Percentiles rank a stretch among this genome's conserved stretches.
phyloP scores from a whole-genome alignment of 139 green algal species.

The Desmodesmus armatus region DNA sequence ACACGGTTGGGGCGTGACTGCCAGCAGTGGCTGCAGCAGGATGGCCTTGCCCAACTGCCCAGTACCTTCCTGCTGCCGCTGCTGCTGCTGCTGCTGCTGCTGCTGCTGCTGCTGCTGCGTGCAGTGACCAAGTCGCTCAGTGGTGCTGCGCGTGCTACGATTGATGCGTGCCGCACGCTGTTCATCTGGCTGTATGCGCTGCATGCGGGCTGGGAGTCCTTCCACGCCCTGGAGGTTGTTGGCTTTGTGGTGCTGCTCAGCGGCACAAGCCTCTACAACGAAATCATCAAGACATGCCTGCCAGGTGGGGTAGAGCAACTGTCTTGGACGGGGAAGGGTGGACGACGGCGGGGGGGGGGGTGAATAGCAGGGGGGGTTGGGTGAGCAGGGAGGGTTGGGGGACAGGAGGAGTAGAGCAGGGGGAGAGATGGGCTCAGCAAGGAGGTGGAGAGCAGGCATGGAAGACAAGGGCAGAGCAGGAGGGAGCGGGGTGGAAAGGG shows the following conservation, averaged over 20 bases:
- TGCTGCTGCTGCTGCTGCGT: background rate
- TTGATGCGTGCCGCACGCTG: conserved; percentile 87
- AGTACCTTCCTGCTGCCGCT: background rate
- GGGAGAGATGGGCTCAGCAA: background rate
- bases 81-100: background rate
- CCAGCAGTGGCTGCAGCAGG: no score
- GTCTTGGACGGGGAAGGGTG: background rate
- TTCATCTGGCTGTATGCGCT: conserved; percentile 86
- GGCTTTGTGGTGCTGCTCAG: conserved; percentile 84
- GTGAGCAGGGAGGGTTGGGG: background rate
- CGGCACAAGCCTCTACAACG: conserved; percentile 86
- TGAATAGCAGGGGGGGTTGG: background rate
- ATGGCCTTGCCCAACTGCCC: no score
- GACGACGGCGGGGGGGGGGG: no score
- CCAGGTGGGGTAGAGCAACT: conserved; percentile 39
- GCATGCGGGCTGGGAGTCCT: conserved; percentile 83
- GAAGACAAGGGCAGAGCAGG: background rate
- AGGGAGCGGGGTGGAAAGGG: background rate
- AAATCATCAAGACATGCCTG: conserved; percentile 78
- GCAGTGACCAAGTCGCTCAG: conserved; percentile 76
- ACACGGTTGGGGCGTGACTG: no score
- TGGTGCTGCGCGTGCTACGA: conserved; percentile 79
- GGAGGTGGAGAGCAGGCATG: background rate
- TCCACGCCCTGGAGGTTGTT: conserved; percentile 84
- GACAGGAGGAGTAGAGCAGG: background rate